These are phyloP conservation scores for Akanthomyces lecanii DNA, from an alignment of 2,329 filamentous ascomycete species.

Conservation along the genomic window DNA sequence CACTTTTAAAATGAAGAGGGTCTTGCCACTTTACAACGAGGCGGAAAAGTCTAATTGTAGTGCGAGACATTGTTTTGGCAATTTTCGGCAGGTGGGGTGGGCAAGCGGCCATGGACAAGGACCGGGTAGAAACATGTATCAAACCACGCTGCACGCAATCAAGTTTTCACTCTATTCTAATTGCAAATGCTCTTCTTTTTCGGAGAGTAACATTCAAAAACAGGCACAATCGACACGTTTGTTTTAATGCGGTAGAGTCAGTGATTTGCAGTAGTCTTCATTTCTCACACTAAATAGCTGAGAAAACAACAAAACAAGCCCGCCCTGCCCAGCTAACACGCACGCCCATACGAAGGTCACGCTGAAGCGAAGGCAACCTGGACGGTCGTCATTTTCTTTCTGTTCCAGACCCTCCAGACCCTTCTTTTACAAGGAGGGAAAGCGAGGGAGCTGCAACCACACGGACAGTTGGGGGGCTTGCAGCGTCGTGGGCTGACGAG, in stretches of 20 bases:
- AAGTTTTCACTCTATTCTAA: not conserved
- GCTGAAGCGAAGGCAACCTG: too few species aligned
- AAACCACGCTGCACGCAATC: not conserved
- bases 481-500: too few species aligned
- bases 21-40: constrained; percentile 1
- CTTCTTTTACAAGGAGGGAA: too few species aligned
- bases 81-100: not conserved
- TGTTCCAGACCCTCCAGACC: too few species aligned
- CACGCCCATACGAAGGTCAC: too few species aligned
- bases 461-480: too few species aligned
- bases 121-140: not conserved
- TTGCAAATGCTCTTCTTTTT: too few species aligned
- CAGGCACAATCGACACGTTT: not conserved
- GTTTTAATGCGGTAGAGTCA: not conserved
- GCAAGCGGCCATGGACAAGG: not conserved
- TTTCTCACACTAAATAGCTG: not conserved
- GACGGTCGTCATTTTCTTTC: too few species aligned
- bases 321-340: too few species aligned
- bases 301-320: not conserved
- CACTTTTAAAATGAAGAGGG: not conserved
- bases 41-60: not conserved
- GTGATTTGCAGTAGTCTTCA: constrained; percentile 2
- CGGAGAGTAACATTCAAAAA: too few species aligned
- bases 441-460: too few species aligned
- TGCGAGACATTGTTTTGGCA: constrained; percentile 2